phyloP scores from a whole-genome alignment of 352 stramenopile genomes.

The Phytophthora pseudosyringae region DNA sequence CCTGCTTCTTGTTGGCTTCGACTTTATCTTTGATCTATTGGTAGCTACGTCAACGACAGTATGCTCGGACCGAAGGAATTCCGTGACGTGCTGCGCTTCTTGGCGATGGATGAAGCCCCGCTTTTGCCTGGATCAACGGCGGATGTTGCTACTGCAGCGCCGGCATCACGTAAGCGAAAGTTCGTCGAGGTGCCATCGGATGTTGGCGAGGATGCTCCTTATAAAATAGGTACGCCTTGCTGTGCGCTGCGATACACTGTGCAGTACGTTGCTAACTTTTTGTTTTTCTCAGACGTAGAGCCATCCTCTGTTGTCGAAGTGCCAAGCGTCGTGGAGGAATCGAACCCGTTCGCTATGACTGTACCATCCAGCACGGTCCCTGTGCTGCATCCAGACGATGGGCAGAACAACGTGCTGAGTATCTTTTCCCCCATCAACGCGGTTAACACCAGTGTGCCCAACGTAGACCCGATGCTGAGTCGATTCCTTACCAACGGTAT shows the following conservation, averaged over 20 bases:
- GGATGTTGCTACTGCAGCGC: conserved; percentile 38
- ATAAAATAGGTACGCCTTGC: conserved; percentile 36
- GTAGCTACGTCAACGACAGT: conserved; percentile 81
- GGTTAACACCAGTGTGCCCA: conserved; percentile 30
- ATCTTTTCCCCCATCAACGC: conserved; percentile 68
- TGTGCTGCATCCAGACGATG: conserved; percentile 19
- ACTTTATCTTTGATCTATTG: conserved; percentile 52
- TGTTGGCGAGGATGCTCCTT: conserved; percentile 20
- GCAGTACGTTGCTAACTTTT: conserved; percentile 7
- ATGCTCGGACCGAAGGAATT: conserved; percentile 88
- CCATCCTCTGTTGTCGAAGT: conserved; percentile 61
- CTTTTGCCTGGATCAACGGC: conserved; percentile 65
- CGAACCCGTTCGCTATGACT: conserved; percentile 43
- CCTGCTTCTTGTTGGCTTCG: conserved; percentile 18
- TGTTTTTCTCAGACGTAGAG: conserved; percentile 28
- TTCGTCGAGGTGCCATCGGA: conserved; percentile 77
- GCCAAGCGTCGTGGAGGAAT: conserved; percentile 38
- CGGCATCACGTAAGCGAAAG: conserved; percentile 73
- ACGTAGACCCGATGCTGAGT: conserved; percentile 17
- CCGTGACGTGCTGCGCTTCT: conserved; percentile 80
- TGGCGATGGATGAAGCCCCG: conserved; percentile 86
- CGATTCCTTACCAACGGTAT: conserved; percentile 42
- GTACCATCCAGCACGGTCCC: conserved; percentile 31
- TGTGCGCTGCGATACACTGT: neutral
- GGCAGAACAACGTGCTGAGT: conserved; percentile 73